Conservation (phyloP, 768 basidiomycete genomes). For the Pulveroboletus sp. region DNA sequence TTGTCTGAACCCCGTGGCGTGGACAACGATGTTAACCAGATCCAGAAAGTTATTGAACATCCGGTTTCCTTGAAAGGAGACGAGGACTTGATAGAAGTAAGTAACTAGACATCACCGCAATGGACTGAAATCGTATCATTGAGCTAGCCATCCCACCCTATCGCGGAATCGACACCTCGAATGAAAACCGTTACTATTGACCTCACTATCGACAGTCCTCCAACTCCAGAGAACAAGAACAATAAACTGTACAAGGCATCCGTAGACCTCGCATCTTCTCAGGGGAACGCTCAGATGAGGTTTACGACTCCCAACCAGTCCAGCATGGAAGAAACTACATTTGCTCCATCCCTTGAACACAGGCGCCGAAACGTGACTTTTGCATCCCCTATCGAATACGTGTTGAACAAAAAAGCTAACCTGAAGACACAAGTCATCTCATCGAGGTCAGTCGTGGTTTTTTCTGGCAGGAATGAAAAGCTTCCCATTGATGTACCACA, state of each 20-base stretch:
- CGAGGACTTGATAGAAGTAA: conserved; percentile 10
- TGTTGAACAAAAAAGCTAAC: conserved; percentile 3
- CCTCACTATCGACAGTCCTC: conserved; percentile 36
- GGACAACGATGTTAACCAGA: neutral
- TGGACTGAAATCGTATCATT: conserved; percentile 1
- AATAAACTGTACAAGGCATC: neutral
- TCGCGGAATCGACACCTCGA: conserved; percentile 14
- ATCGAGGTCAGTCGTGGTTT: conserved; percentile 7
- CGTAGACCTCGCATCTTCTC: neutral
- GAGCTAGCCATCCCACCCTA: conserved; percentile 10
- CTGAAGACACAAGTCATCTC: neutral
- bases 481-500: neutral
- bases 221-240: conserved; percentile 8
- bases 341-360: conserved; percentile 2
- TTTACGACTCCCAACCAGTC: neutral
- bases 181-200: conserved; percentile 39
- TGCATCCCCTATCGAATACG: conserved; percentile 25
- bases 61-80: conserved; percentile 2
- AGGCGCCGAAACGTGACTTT: conserved; percentile 27
- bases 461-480: neutral
- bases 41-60: neutral
- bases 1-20: neutral
- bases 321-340: neutral
- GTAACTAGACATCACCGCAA: neutral
- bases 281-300: neutral